Percentiles rank a stretch among this genome's conserved stretches.
These are phyloP conservation scores for Asterionellopsis glacialis DNA, from an alignment of 108 stramenopile genomes.

Conservation along the genomic window DNA sequence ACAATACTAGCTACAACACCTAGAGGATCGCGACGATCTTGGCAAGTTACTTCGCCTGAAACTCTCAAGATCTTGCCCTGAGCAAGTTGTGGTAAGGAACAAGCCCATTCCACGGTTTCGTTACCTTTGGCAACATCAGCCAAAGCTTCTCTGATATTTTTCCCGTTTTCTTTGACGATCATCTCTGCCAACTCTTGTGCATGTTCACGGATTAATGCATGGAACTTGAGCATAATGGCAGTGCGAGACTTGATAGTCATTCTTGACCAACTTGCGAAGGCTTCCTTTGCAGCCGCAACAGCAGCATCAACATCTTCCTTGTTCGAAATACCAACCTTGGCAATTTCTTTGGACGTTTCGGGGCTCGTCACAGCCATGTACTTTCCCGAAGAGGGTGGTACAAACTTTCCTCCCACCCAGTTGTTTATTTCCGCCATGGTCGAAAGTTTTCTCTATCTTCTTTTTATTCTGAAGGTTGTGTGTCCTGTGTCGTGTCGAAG, in stretches of 20 bases:
- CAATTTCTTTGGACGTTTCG: slow-evolving; percentile 38
- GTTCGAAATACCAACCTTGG: slow-evolving; percentile 58
- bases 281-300: slow-evolving; percentile 64
- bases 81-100: slow-evolving; percentile 85
- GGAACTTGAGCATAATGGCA: slow-evolving; percentile 90
- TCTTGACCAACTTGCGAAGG: slow-evolving; percentile 71
- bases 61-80: slow-evolving; percentile 77
- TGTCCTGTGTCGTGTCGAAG: no score
- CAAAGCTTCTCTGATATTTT: slow-evolving; percentile 93
- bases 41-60: slow-evolving; percentile 68
- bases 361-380: slow-evolving; percentile 63
- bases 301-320: slow-evolving; percentile 72
- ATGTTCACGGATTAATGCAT: slow-evolving; percentile 72
- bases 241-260: slow-evolving; percentile 84
- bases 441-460: no score
- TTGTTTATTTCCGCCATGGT: slow-evolving; percentile 16
- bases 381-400: slow-evolving; percentile 39
- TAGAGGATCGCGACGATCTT: slow-evolving; percentile 81
- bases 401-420: slow-evolving; percentile 55
- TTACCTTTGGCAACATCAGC: slow-evolving; percentile 97
- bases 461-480: no score
- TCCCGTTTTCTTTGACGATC: slow-evolving; percentile 93
- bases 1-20: slow-evolving; percentile 92
- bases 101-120: slow-evolving; percentile 98
- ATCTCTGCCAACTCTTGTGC: slow-evolving; percentile 81